phyloP scores from a whole-genome alignment of 2,329 filamentous ascomycete genomes.

The Arachnopeziza araneosa region DNA sequence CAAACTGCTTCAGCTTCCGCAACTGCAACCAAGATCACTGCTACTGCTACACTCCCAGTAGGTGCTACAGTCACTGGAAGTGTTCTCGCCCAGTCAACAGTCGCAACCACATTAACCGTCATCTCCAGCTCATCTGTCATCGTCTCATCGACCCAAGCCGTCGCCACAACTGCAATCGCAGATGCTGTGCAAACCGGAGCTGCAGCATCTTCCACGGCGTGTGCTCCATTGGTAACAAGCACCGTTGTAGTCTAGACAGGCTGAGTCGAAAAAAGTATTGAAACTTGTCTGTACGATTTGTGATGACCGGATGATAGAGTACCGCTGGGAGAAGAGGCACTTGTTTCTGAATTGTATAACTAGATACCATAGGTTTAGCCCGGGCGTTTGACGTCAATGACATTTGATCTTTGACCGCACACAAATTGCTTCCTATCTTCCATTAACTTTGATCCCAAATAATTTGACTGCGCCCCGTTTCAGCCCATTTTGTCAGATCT shows the following conservation, averaged over 20 bases:
- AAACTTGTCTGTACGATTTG: not conserved
- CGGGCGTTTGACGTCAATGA: not conserved
- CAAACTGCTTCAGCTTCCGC: slow-evolving; percentile 9
- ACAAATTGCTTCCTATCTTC: not conserved
- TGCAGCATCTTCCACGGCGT: slow-evolving; percentile 1
- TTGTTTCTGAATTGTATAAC: not conserved
- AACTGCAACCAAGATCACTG: slow-evolving; percentile 12
- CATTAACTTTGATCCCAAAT: not conserved
- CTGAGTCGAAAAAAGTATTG: not conserved
- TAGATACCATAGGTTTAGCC: not conserved
- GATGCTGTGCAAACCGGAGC: not conserved
- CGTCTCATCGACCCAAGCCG: not conserved
- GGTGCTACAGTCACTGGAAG: slow-evolving; percentile 7
- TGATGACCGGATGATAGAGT: not conserved
- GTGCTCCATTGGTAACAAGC: not conserved
- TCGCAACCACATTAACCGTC: slow-evolving; percentile 6
- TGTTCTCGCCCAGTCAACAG: slow-evolving; percentile 1
- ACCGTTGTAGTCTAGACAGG: not conserved
- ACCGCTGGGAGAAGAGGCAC: not conserved
- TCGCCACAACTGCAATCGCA: not conserved
- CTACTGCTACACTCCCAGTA: slow-evolving; percentile 1
- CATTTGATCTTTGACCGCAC: not conserved
- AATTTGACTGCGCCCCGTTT: not conserved
- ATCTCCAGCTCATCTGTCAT: not conserved
- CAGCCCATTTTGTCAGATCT: not conserved